phyloP scores from a whole-genome alignment of 768 basidiomycete genomes.

The Podaxis sp. region DNA sequence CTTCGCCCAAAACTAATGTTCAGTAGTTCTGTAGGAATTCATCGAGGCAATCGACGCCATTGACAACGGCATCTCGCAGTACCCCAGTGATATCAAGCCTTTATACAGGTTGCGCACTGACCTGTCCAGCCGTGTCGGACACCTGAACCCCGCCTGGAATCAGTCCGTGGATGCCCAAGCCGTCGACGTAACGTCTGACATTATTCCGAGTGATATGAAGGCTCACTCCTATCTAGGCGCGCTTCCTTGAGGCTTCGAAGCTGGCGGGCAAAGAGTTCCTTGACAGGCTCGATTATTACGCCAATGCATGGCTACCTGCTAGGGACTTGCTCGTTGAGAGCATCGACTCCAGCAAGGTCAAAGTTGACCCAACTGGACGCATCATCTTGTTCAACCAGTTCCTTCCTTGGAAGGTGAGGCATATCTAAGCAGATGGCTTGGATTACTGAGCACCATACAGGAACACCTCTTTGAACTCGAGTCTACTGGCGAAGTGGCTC shows the following conservation, averaged over 20 bases:
- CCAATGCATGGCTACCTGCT: slow-evolving; percentile 91
- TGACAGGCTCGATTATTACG: slow-evolving; percentile 75
- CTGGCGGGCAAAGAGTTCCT: slow-evolving; percentile 88
- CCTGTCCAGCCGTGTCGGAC: slow-evolving; percentile 78
- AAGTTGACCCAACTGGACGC: slow-evolving; percentile 68
- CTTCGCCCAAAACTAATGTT: slow-evolving; percentile 1
- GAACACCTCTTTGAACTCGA: slow-evolving; percentile 94
- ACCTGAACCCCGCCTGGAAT: slow-evolving; percentile 93
- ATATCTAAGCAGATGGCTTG: background rate
- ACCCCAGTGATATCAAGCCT: slow-evolving; percentile 61
- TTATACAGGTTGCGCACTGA: slow-evolving; percentile 81
- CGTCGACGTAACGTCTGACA: slow-evolving; percentile 62
- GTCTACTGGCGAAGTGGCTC: slow-evolving; percentile 39
- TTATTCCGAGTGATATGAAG: background rate
- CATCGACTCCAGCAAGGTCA: slow-evolving; percentile 53
- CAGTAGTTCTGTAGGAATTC: slow-evolving; percentile 59
- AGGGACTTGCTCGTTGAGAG: slow-evolving; percentile 69
- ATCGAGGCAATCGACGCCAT: slow-evolving; percentile 94
- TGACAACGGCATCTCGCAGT: slow-evolving; percentile 93
- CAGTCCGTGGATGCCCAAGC: slow-evolving; percentile 62
- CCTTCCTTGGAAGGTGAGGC: slow-evolving; percentile 82
- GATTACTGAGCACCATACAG: slow-evolving; percentile 15
- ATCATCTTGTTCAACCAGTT: slow-evolving; percentile 81
- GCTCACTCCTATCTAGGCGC: slow-evolving; percentile 43
- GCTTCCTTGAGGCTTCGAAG: slow-evolving; percentile 76